These are phyloP conservation scores for Dothideomycetidae sp. DNA, from an alignment of 2,329 filamentous ascomycete genomes.

Conservation along the genomic window DNA sequence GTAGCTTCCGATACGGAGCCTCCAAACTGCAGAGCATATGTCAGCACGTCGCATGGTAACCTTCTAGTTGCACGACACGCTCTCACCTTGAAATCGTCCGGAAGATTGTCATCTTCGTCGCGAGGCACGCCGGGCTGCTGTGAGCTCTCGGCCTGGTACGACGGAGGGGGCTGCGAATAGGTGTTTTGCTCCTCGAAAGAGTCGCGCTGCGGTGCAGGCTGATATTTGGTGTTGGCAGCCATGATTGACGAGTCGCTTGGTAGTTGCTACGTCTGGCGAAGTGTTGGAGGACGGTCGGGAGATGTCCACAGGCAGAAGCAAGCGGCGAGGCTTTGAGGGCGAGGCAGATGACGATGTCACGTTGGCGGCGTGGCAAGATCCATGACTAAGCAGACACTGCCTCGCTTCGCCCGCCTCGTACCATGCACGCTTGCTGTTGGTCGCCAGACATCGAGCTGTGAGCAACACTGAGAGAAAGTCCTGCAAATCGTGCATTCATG, in stretches of 20 bases:
- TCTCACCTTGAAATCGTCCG: conserved; percentile 85
- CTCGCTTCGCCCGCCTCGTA: too few relatives aligned
- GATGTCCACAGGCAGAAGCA: too few relatives aligned
- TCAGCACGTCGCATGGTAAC: background rate
- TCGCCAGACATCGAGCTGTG: too few relatives aligned
- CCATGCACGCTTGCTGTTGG: too few relatives aligned
- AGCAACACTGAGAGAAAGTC: too few relatives aligned
- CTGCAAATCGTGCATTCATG: conserved; percentile 3
- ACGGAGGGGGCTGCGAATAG: conserved; percentile 68
- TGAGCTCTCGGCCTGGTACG: conserved; percentile 53
- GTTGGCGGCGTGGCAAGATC: conserved; percentile 1
- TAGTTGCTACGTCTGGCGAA: too few relatives aligned
- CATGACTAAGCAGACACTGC: background rate
- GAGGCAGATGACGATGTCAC: background rate
- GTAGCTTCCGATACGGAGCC: conserved; percentile 87
- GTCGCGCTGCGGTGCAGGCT: conserved; percentile 70
- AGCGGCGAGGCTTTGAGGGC: too few relatives aligned
- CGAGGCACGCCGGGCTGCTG: conserved; percentile 48
- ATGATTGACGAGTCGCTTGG: too few relatives aligned
- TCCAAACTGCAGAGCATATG: conserved; percentile 50
- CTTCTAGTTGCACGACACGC: background rate
- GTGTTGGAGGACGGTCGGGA: background rate
- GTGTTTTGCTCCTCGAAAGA: conserved; percentile 53
- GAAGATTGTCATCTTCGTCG: conserved; percentile 72
- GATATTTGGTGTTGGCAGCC: conserved; percentile 68